Percentiles rank a stretch among this genome's conserved stretches.
These are phyloP conservation scores for Chondrus crispus DNA, from an alignment of 23 red algal species.

Conservation along the genomic window DNA sequence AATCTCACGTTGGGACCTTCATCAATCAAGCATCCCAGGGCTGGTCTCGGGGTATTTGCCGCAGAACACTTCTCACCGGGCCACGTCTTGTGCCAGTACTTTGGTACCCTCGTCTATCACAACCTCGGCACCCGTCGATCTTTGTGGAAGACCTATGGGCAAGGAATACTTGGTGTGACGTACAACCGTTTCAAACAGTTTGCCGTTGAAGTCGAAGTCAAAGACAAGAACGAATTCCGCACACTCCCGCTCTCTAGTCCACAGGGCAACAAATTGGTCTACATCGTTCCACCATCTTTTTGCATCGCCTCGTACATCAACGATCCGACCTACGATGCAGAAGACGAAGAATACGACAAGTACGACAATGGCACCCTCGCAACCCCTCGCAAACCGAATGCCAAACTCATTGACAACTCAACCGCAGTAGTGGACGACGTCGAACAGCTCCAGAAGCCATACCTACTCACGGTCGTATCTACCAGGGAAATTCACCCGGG, in stretches of 20 bases:
- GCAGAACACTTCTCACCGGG: background rate
- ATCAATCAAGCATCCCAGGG: constrained; percentile 18
- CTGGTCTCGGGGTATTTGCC: background rate
- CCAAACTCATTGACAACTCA: background rate
- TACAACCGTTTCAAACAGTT: background rate
- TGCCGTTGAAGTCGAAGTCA: background rate
- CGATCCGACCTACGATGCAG: background rate
- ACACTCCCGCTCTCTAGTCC: no score
- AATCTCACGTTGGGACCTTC: background rate
- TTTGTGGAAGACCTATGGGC: background rate
- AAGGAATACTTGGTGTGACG: constrained; percentile 1
- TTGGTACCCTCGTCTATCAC: constrained; percentile 16
- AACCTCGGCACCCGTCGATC: background rate
- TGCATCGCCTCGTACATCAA: background rate
- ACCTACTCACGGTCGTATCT: background rate
- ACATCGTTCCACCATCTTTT: background rate
- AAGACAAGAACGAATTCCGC: background rate
- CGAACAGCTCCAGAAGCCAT: background rate
- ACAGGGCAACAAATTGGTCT: background rate
- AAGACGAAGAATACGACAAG: background rate
- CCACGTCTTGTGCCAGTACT: background rate
- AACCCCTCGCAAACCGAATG: background rate
- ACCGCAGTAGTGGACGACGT: background rate
- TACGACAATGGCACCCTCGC: background rate
- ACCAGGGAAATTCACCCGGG: background rate